These are phyloP conservation scores for Suhomyces panamericanus DNA, from an alignment of 1,139 yeast genomes.

Conservation along the genomic window DNA sequence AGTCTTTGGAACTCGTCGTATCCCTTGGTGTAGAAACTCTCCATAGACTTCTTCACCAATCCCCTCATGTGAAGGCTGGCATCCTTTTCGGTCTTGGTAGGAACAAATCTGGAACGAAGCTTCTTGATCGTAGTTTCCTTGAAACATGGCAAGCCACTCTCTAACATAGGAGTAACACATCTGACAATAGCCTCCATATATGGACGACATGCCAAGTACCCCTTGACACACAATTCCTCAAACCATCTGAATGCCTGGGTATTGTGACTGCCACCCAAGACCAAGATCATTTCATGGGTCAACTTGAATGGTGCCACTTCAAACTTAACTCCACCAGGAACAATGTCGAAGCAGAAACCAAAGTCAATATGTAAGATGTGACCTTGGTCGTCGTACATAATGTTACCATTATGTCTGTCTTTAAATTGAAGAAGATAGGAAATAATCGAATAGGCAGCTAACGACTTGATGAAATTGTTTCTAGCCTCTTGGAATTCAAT, in stretches of 20 bases:
- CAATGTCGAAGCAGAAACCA: constrained; percentile 98
- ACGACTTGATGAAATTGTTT: constrained; percentile 86
- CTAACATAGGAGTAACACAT: constrained; percentile 90
- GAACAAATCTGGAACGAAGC: constrained; percentile 76
- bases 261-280: constrained; percentile 82
- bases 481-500: constrained; percentile 89
- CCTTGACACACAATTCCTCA: constrained; percentile 92
- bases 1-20: constrained; percentile 96
- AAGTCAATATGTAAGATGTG: constrained; percentile 95
- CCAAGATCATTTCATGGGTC: constrained; percentile 94
- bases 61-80: constrained; percentile 78
- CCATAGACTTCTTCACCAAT: constrained; percentile 78
- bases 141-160: constrained; percentile 94
- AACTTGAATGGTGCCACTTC: constrained; percentile 97
- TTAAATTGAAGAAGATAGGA: constrained; percentile 91
- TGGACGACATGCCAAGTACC: constrained; percentile 86
- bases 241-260: constrained; percentile 94
- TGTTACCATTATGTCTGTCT: constrained; percentile 98
- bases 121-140: constrained; percentile 80
- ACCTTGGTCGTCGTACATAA: constrained; percentile 96
- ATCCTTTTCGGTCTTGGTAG: constrained; percentile 77
- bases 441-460: constrained; percentile 94
- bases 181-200: constrained; percentile 84
- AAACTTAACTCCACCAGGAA: constrained; percentile 97
- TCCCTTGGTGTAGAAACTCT: constrained; percentile 86